phyloP scores from a whole-genome alignment of 2,329 filamentous ascomycete genomes.

The Penicillium sp. region DNA sequence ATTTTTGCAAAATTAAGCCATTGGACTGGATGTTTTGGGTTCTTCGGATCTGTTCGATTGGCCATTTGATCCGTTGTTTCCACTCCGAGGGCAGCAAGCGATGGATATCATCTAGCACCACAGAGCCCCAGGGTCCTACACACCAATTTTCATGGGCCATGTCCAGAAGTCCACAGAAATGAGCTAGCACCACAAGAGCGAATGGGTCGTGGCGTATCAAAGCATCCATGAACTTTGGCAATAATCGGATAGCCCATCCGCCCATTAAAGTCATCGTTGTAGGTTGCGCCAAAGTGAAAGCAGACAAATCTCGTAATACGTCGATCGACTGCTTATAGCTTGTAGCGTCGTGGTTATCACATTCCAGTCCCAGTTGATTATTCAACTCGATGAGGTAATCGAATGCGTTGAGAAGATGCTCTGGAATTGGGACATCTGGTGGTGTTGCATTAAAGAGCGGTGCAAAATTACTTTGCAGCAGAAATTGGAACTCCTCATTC shows the following conservation, averaged over 20 bases:
- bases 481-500: slow-evolving; percentile 1
- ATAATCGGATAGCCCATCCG: slow-evolving; percentile 23
- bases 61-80: slow-evolving; percentile 21
- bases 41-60: slow-evolving; percentile 8
- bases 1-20: neutral
- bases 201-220: slow-evolving; percentile 13
- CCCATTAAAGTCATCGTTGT: slow-evolving; percentile 21
- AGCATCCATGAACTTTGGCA: slow-evolving; percentile 13
- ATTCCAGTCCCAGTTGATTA: neutral
- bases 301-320: slow-evolving; percentile 8
- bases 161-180: slow-evolving; percentile 25
- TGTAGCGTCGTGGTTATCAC: neutral
- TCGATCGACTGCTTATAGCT: slow-evolving; percentile 9
- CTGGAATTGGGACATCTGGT: slow-evolving; percentile 1
- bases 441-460: slow-evolving; percentile 7
- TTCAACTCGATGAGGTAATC: slow-evolving; percentile 6
- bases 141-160: slow-evolving; percentile 19
- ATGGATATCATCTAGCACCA: slow-evolving; percentile 18
- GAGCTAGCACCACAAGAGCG: slow-evolving; percentile 23
- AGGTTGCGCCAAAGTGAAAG: slow-evolving; percentile 15
- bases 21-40: neutral
- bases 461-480: slow-evolving; percentile 13
- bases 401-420: slow-evolving; percentile 2
- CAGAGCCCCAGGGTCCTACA: slow-evolving; percentile 18
- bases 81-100: slow-evolving; percentile 12